Evolutionary conservation across 495 filamentous ascomycete species (phyloP).

Genomic region (Bacidia gigantensis): DNA sequence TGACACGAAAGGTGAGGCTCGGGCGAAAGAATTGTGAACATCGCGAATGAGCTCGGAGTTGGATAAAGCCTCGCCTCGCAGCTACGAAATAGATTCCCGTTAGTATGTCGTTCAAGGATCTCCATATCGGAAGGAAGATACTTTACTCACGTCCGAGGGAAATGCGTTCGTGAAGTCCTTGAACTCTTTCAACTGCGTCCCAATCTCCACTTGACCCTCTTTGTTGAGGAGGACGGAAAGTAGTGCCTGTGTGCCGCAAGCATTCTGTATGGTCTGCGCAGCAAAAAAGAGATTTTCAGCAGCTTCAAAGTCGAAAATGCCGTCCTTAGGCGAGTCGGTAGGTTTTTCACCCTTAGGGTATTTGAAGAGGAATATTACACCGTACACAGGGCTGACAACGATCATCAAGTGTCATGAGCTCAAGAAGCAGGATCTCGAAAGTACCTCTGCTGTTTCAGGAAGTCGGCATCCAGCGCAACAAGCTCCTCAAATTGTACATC

Average conservation of each 20-base stretch:
- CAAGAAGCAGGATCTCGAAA: not conserved
- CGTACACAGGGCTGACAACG: conserved; percentile 59
- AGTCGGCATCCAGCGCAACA: conserved; percentile 70
- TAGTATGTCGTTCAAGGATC: not conserved
- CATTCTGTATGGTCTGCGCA: conserved; percentile 96
- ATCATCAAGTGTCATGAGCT: not conserved
- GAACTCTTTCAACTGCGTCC: conserved; percentile 57
- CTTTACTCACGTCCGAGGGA: conserved; percentile 49
- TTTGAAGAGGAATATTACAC: conserved; percentile 99
- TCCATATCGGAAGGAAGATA: not conserved
- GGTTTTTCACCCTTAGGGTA: conserved; percentile 62
- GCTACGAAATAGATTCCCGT: conserved; percentile 13
- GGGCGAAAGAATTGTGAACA: conserved; percentile 87
- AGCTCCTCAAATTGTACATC: conserved; percentile 97
- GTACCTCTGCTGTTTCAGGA: conserved; percentile 54
- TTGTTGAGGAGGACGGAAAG: conserved; percentile 88
- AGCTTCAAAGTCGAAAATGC: conserved; percentile 61
- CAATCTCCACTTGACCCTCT: conserved; percentile 41
- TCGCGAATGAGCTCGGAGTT: conserved; percentile 74
- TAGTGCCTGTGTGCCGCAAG: conserved; percentile 93
- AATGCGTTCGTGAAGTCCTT: conserved; percentile 84
- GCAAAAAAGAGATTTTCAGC: conserved; percentile 81
- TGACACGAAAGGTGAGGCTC: conserved; percentile 78
- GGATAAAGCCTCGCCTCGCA: conserved; percentile 51
- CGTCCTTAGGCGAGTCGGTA: conserved; percentile 53